phyloP scores from a whole-genome alignment of 208 protist genomes.

The Trypanosoma rangeli region DNA sequence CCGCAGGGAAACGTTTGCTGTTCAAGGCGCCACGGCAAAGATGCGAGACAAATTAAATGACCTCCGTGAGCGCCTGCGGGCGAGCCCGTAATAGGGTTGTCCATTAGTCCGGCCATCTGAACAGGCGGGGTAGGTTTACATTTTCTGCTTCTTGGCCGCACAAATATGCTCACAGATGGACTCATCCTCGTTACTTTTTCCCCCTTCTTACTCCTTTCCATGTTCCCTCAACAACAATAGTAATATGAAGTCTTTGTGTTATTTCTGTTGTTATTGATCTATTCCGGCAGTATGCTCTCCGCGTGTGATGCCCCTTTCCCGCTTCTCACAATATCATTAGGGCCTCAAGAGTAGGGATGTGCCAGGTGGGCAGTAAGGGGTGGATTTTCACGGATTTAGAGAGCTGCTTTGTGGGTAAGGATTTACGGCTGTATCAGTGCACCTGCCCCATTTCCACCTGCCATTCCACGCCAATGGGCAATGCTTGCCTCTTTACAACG shows the following conservation, averaged over 20 bases:
- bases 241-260: too few relatives aligned
- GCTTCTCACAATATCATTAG: not conserved
- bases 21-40: constrained; percentile 19
- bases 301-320: not conserved
- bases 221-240: not conserved
- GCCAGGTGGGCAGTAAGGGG: constrained; percentile 41
- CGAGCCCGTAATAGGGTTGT: not conserved
- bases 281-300: not conserved
- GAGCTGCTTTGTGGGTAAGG: constrained; percentile 64
- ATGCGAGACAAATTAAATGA: constrained; percentile 14
- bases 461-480: constrained; percentile 30
- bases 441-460: constrained; percentile 79
- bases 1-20: constrained; percentile 11
- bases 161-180: not conserved
- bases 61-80: not conserved
- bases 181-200: not conserved
- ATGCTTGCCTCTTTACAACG: constrained; percentile 58
- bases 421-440: constrained; percentile 67
- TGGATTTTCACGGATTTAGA: constrained; percentile 77
- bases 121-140: not conserved
- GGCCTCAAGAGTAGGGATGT: constrained; percentile 33
- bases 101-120: not conserved
- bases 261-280: not conserved
- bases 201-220: not conserved
- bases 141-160: not conserved